Percentiles rank a stretch among this genome's conserved stretches.
phyloP scores from a whole-genome alignment of 2,329 filamentous ascomycete species.

The Colletotrichum lindemuthianum region DNA sequence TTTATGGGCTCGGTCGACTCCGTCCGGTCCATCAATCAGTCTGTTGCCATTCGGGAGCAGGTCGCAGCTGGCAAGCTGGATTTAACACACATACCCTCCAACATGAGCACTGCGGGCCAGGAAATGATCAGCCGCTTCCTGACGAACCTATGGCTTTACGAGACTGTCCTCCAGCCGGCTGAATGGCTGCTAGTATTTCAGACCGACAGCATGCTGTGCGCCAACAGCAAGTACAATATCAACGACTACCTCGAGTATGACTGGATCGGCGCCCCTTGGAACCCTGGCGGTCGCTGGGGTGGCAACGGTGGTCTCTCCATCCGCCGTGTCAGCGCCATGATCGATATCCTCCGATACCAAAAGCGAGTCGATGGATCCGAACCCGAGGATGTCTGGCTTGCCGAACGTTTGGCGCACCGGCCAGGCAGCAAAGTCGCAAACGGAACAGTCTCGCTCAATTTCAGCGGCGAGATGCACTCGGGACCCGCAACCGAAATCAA shows the following conservation, averaged over 20 bases:
- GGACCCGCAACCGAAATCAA: conserved; percentile 43
- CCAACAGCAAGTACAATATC: conserved; percentile 57
- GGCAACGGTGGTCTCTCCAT: conserved; percentile 65
- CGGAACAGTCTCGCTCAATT: conserved; percentile 57
- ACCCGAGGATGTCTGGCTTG: conserved; percentile 67
- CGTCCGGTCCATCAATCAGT: conserved; percentile 55
- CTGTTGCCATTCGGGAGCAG: conserved; percentile 56
- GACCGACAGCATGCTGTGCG: conserved; percentile 65
- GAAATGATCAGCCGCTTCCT: conserved; percentile 64
- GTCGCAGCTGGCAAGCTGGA: conserved; percentile 58
- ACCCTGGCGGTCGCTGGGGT: conserved; percentile 52
- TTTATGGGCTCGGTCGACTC: conserved; percentile 63
- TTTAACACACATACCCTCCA: conserved; percentile 60
- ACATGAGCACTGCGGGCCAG: conserved; percentile 60
- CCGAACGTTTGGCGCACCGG: conserved; percentile 60
- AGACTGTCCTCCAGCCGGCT: conserved; percentile 57
- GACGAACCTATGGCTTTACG: conserved; percentile 63
- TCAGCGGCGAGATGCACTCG: conserved; percentile 60
- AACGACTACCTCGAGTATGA: conserved; percentile 63
- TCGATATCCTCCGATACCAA: conserved; percentile 62
- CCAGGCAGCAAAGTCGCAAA: conserved; percentile 62
- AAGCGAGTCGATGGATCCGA: conserved; percentile 53
- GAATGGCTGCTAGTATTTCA: conserved; percentile 66
- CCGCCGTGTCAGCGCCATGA: conserved; percentile 62
- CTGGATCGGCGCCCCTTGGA: conserved; percentile 65